Percentiles rank a stretch among this genome's conserved stretches.
Conservation (phyloP, 805 yeast species). For the Metschnikowia peoriensis region DNA sequence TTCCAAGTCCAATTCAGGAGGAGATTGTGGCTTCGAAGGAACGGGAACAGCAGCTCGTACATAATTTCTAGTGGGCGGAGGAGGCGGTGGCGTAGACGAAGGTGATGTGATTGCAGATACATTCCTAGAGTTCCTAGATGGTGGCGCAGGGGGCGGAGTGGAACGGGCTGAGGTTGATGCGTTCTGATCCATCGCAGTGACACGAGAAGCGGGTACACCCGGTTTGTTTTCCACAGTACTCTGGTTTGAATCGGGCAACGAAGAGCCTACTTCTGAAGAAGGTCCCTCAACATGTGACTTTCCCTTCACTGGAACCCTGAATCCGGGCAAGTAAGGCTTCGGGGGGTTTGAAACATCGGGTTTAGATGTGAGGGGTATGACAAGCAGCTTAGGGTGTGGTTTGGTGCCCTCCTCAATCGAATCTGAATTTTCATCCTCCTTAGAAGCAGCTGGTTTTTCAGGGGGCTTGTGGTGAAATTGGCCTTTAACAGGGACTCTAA, state of each 20-base stretch:
- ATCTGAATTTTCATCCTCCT: background rate
- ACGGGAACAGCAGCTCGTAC: constrained; percentile 18
- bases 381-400: background rate
- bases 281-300: background rate
- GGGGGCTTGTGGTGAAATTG: background rate
- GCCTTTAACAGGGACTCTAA: background rate
- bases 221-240: background rate
- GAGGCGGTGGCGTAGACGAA: constrained; percentile 22
- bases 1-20: constrained; percentile 43
- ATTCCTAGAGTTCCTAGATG: constrained; percentile 6
- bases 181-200: background rate
- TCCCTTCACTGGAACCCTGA: constrained; percentile 2
- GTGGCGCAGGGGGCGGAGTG: constrained; percentile 32
- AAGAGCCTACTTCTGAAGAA: background rate
- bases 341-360: background rate
- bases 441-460: background rate
- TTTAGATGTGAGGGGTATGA: background rate
- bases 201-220: background rate
- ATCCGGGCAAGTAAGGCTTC: background rate
- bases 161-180: constrained; percentile 16
- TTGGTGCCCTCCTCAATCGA: background rate
- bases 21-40: constrained; percentile 14
- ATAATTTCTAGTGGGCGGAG: constrained; percentile 32
- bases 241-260: background rate
- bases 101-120: constrained; percentile 8